These are phyloP conservation scores for Rhizopus arrhizus DNA, from an alignment of 371 early-diverging fungal genomes.

Conservation along the genomic window DNA sequence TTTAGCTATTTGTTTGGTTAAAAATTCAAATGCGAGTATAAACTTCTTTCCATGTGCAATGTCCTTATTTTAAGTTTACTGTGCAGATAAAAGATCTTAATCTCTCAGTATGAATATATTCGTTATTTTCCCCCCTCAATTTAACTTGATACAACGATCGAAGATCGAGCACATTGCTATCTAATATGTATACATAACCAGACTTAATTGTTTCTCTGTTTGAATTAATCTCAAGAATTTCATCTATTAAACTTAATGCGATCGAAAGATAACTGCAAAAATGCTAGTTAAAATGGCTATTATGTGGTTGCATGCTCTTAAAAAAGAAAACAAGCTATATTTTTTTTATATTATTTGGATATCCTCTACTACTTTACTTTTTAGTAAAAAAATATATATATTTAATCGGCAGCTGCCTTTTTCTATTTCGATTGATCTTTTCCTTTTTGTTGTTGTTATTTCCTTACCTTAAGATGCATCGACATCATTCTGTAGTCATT, in stretches of 20 bases:
- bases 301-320: neutral
- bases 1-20: neutral
- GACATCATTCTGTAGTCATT: neutral
- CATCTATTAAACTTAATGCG: neutral
- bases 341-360: neutral
- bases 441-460: neutral
- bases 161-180: too few species aligned
- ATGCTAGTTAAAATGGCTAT: slow-evolving; percentile 6
- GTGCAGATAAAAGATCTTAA: neutral
- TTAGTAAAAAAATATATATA: neutral
- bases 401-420: slow-evolving; percentile 1
- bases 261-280: neutral
- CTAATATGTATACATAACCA: too few species aligned
- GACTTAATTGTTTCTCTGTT: too few species aligned
- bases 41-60: neutral
- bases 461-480: neutral
- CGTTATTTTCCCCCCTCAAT: too few species aligned
- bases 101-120: too few species aligned
- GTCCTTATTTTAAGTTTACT: neutral
- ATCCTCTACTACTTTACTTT: neutral
- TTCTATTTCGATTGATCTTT: neutral
- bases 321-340: neutral
- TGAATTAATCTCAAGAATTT: too few species aligned
- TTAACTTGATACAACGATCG: too few species aligned
- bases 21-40: neutral